Evolutionary conservation across 2,329 filamentous ascomycete genomes (phyloP), one percentile per base, ranked within the genome.

Genomic region (Exophiala oligosperma): DNA sequence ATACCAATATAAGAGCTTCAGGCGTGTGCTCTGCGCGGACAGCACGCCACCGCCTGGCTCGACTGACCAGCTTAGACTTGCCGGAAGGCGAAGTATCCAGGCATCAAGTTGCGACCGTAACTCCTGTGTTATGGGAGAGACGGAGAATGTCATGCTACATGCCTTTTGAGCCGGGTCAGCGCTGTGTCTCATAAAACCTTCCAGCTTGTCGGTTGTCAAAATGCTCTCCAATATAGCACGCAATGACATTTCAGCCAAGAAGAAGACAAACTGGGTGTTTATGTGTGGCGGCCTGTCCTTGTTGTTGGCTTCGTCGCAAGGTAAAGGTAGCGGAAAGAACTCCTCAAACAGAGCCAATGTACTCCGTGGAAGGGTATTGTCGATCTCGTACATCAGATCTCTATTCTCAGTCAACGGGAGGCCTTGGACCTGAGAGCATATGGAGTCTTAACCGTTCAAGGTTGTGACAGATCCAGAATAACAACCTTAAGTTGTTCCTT

Each of bases 1-100:
- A 41, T 40, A 52, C 49, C 49, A 52, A 26, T 52, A 52, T n/a
- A 52, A n/a, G 14, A 52, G 37, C 24, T 52, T 52, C 29, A 52
- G 32, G 24, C 49, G 49, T 23, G 49, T 52, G 8, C 29, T 26
- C 17, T 21, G 17, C 14, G 35, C 14, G 3, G 49, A 52, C 17
- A 23, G 29, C 2, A 11, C 35, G 37, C 29, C 29, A 41, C 35
- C 24, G 3, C 12, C 49, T 21, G 49, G 49, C 29, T 52, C 35
- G 23, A 41, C 29, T 17, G 49, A 52, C 49, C 49, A 52, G 49
- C 29, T 23, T 8, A 52, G 35, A 35, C 29, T 28, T 8, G 29
- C 35, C 4, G 49, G 49, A 5, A 52, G 35, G 35, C 49, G 49
- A 35, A 52, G 49, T 17, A 52, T 41, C 49, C 49, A 52, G 21